Conservation (phyloP, 768 basidiomycete species). For the Mycena belliarum region DNA sequence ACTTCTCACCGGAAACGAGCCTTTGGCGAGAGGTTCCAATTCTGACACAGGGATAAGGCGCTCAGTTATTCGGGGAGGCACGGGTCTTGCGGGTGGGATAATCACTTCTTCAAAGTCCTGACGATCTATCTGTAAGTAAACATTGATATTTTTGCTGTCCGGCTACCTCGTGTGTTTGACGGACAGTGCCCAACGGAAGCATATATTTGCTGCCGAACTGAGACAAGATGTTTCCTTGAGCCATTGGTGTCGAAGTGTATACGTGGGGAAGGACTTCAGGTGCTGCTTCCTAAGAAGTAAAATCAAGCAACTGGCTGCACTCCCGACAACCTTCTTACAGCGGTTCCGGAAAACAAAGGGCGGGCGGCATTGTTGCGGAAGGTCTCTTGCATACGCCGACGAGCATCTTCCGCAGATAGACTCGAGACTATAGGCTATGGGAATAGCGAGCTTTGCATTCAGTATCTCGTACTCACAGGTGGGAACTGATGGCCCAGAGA, state of each 20-base stretch:
- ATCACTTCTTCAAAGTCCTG: slow-evolving; percentile 89
- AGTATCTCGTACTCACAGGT: background rate
- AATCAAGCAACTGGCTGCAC: background rate
- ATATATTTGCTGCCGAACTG: slow-evolving; percentile 75
- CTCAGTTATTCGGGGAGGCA: slow-evolving; percentile 75
- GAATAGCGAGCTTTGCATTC: background rate
- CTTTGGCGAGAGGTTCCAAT: slow-evolving; percentile 73
- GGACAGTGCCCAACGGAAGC: slow-evolving; percentile 80
- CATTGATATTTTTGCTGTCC: slow-evolving; percentile 5
- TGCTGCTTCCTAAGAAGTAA: slow-evolving; percentile 43
- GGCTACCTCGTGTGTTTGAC: slow-evolving; percentile 64
- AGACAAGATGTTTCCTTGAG: slow-evolving; percentile 66
- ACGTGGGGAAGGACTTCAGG: slow-evolving; percentile 83
- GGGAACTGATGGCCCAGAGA: background rate
- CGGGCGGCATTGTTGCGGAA: slow-evolving; percentile 63
- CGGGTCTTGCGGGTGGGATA: slow-evolving; percentile 78
- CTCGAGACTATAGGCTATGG: slow-evolving; percentile 6
- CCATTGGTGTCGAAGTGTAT: slow-evolving; percentile 67
- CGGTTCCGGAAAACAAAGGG: slow-evolving; percentile 60
- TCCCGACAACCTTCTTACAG: slow-evolving; percentile 38
- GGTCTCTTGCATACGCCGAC: slow-evolving; percentile 60
- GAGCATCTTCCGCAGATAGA: slow-evolving; percentile 49
- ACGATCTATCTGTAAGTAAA: background rate
- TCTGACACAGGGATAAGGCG: slow-evolving; percentile 69
- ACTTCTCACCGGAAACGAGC: slow-evolving; percentile 84